phyloP scores from a whole-genome alignment of 2,329 filamentous ascomycete species.

The Diaporthe citrichinensis region DNA sequence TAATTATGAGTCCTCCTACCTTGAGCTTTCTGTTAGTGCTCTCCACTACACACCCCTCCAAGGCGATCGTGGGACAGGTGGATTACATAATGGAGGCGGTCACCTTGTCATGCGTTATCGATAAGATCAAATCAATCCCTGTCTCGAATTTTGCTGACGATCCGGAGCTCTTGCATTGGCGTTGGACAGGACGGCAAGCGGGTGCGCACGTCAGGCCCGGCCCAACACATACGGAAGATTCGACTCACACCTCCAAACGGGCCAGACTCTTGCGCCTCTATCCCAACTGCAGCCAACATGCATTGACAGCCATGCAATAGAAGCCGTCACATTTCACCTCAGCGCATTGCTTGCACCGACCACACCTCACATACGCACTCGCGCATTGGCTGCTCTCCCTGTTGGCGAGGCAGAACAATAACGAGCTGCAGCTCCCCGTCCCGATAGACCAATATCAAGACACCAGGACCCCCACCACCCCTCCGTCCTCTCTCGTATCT shows the following conservation, averaged over 20 bases:
- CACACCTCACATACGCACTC: too few relatives aligned
- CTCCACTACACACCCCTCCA: neutral
- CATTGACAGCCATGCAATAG: slow-evolving; percentile 18
- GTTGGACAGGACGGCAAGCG: neutral
- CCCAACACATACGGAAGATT: neutral
- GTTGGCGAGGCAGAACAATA: slow-evolving; percentile 17
- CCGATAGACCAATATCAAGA: neutral
- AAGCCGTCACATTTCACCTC: neutral
- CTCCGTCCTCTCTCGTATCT: too few relatives aligned
- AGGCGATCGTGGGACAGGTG: neutral
- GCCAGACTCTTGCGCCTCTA: slow-evolving; percentile 15
- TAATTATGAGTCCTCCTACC: neutral
- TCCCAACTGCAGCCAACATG: slow-evolving; percentile 37
- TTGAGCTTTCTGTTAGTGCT: neutral
- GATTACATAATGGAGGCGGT: neutral
- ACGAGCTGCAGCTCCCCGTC: neutral
- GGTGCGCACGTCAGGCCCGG: neutral
- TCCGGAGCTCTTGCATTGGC: slow-evolving; percentile 36
- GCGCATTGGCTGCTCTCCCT: neutral
- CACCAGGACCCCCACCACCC: neutral
- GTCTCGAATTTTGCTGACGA: slow-evolving; percentile 40
- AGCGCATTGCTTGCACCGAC: slow-evolving; percentile 7
- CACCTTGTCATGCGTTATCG: slow-evolving; percentile 28
- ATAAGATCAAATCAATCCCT: slow-evolving; percentile 22
- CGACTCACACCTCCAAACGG: neutral